A percentile compares a stretch with the other conserved stretches of the same genome.
Conservation (phyloP, 2,329 filamentous ascomycete genomes). For the Clarireedia hainanense region DNA sequence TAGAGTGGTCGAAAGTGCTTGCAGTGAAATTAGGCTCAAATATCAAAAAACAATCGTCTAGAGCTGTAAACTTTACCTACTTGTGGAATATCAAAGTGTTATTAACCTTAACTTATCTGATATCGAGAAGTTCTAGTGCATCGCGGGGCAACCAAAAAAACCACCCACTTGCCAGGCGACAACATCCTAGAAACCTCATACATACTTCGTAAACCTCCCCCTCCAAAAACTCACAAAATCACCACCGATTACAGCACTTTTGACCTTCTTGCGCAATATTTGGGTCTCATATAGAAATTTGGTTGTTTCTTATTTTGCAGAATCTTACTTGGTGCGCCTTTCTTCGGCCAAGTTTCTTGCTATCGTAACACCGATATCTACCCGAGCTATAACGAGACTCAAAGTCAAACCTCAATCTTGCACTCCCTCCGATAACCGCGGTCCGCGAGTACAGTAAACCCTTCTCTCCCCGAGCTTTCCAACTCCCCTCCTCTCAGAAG, state of each 20-base stretch:
- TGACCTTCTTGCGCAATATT: neutral
- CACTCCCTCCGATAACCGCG: neutral
- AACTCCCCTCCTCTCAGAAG: too few species aligned
- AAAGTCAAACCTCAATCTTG: neutral
- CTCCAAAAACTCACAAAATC: neutral
- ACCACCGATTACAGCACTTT: neutral
- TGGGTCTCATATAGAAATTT: neutral
- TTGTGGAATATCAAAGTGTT: constrained; percentile 10
- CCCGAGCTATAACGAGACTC: neutral
- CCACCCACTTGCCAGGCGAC: constrained; percentile 11
- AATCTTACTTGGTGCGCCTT: neutral
- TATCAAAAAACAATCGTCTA: neutral
- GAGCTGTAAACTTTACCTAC: neutral
- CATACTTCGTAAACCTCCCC: neutral
- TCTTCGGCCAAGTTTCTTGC: neutral
- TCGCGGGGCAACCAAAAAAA: constrained; percentile 18
- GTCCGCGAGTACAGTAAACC: too few species aligned
- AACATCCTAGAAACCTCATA: constrained; percentile 11
- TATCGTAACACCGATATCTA: neutral
- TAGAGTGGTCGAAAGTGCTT: neutral
- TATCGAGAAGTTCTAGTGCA: constrained; percentile 14
- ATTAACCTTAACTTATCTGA: constrained; percentile 2
- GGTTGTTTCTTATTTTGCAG: neutral
- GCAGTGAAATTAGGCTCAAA: neutral
- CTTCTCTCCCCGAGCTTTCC: too few species aligned